Evolutionary conservation across 2,329 filamentous ascomycete species (phyloP).

Genomic region (Colletotrichum falcatum): DNA sequence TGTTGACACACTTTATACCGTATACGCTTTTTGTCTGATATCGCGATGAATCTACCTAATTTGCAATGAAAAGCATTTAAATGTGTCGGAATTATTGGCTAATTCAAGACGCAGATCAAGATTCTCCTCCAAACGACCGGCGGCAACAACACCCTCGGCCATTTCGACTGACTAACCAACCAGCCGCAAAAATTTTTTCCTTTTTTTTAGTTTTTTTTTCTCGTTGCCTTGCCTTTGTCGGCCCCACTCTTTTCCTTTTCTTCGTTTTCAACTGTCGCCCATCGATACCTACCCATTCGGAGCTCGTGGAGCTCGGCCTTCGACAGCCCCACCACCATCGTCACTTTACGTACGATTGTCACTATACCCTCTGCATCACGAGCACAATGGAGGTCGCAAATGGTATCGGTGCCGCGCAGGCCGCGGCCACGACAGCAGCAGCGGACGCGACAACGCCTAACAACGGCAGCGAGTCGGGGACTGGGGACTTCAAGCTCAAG

Average conservation of each 20-base stretch:
- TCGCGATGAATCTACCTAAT: slow-evolving; percentile 41
- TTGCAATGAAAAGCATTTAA: neutral
- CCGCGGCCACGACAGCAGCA: slow-evolving; percentile 43
- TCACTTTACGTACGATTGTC: neutral
- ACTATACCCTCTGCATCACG: neutral
- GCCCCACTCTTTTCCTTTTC: neutral
- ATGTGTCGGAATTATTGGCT: slow-evolving; percentile 31
- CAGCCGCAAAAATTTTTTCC: neutral
- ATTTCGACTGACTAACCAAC: slow-evolving; percentile 5
- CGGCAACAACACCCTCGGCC: slow-evolving; percentile 40
- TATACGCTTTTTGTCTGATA: slow-evolving; percentile 67
- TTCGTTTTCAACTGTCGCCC: neutral
- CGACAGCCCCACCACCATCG: slow-evolving; percentile 24
- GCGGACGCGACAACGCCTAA: slow-evolving; percentile 48
- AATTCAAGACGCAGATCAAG: slow-evolving; percentile 36
- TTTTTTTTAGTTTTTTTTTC: neutral
- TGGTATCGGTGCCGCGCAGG: slow-evolving; percentile 47
- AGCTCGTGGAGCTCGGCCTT: slow-evolving; percentile 10
- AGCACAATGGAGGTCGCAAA: slow-evolving; percentile 57
- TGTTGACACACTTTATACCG: slow-evolving; percentile 70
- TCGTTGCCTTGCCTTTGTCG: slow-evolving; percentile 8
- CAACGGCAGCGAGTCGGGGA: slow-evolving; percentile 60
- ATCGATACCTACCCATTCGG: slow-evolving; percentile 12
- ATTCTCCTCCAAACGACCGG: slow-evolving; percentile 3
- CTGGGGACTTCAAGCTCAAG: slow-evolving; percentile 84